These are phyloP conservation scores for Sugiyamaella sp. DNA, from an alignment of 1,139 yeast genomes.

Conservation along the genomic window DNA sequence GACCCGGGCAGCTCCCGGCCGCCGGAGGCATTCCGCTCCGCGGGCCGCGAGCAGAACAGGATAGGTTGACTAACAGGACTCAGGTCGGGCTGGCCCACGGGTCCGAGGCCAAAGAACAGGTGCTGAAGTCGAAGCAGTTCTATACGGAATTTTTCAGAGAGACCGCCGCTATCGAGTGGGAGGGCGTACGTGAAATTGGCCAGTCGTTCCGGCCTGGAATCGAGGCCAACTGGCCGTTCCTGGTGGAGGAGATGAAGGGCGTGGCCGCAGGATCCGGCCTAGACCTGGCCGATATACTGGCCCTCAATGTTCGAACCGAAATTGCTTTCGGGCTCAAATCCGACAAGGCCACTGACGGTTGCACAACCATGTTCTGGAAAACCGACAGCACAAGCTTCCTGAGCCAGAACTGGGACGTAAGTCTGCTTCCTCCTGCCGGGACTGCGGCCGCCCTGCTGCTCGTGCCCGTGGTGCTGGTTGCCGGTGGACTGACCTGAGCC, in stretches of 20 bases:
- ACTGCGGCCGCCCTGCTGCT: no score
- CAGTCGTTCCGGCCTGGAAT: constrained; percentile 33
- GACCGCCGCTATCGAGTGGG: constrained; percentile 34
- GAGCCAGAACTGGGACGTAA: constrained; percentile 43
- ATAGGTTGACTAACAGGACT: neutral
- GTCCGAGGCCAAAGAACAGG: constrained; percentile 32
- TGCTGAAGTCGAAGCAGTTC: constrained; percentile 32
- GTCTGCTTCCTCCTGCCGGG: no score
- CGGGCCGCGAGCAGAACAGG: no score
- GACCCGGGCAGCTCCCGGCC: neutral
- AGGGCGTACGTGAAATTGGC: constrained; percentile 31
- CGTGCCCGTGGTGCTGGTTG: neutral
- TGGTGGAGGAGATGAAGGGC: constrained; percentile 41
- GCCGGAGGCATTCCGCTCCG: no score
- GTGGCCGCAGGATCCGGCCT: constrained; percentile 42
- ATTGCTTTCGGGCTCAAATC: constrained; percentile 37
- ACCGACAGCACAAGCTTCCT: constrained; percentile 28
- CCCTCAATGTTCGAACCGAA: constrained; percentile 43
- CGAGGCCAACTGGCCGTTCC: constrained; percentile 35
- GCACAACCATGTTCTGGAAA: constrained; percentile 40
- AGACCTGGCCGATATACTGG: constrained; percentile 40
- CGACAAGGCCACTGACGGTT: constrained; percentile 41
- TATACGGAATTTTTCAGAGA: constrained; percentile 33
- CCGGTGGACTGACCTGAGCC: neutral
- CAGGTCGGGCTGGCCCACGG: constrained; percentile 38